These are phyloP conservation scores for Linnemannia elongata DNA, from an alignment of 192 early-diverging fungal species.

Conservation along the genomic window DNA sequence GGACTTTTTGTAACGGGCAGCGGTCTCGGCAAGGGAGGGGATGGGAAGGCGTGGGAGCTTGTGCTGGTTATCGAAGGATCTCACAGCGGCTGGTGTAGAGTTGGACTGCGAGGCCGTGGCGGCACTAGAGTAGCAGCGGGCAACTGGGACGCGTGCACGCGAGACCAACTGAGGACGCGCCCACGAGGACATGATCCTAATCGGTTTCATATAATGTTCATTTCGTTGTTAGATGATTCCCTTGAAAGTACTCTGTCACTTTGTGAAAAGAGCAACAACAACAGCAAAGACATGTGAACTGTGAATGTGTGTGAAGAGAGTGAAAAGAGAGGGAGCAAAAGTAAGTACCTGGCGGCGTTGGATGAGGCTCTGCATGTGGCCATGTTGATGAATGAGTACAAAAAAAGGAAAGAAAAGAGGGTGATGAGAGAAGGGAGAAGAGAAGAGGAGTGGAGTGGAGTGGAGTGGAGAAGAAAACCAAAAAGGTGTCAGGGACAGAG, in stretches of 20 bases:
- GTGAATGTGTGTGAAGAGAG: not conserved
- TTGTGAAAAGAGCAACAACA: not conserved
- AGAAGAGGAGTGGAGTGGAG: not conserved
- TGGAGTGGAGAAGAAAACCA: not conserved
- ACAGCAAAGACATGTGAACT: not conserved
- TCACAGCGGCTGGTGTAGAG: constrained; percentile 7
- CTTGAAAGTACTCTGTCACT: not conserved
- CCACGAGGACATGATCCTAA: constrained; percentile 28
- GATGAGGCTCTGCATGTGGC: constrained; percentile 3
- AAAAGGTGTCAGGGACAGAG: not conserved
- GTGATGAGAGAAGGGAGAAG: not conserved
- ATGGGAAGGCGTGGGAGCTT: constrained; percentile 87
- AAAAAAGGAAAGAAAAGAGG: not conserved
- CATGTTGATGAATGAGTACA: not conserved
- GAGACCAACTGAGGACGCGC: constrained; percentile 17
- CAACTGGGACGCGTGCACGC: constrained; percentile 16
- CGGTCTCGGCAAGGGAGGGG: constrained; percentile 83
- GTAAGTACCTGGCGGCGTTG: constrained; percentile 34
- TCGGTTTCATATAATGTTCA: not conserved
- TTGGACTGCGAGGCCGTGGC: constrained; percentile 4
- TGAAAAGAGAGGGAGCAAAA: not conserved
- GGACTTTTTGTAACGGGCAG: constrained; percentile 82
- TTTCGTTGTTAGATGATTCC: not conserved
- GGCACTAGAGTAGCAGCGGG: constrained; percentile 28
- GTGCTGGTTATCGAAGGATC: constrained; percentile 77